Evolutionary conservation across 2,329 filamentous ascomycete genomes (phyloP), one percentile per base, ranked within the genome.

Genomic region (Bipolaris gigantea): DNA sequence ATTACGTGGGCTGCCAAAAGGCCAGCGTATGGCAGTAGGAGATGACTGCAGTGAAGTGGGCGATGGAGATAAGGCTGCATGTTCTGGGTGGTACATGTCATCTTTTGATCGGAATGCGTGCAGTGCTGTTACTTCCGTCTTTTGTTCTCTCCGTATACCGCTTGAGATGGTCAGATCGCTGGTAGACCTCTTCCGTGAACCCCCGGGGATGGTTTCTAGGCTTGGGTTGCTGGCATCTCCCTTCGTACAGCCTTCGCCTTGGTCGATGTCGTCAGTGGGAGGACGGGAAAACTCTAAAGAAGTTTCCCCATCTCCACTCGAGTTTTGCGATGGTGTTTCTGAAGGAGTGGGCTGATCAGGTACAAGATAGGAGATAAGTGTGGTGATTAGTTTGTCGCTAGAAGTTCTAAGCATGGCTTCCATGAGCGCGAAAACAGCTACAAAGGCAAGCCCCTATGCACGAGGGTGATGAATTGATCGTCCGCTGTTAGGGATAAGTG

Each of bases 1-100:
- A 5, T 56, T 19, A 18, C 30, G 36, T 9, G 59, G 50, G 16
- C 41, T 63, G 48, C 61, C 64, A 6, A 46, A 57, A 19, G 57
- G 55, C 4, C 50, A 55, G 35, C 52, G 40, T 15, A 46, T 21
- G n/a, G 34, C 34, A 18, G 42, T 44, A 11, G 25, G 46, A 27
- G 25, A 38, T 16, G 43, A 25, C 10, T 27, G 27, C 18, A 42
- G 23, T 27, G 27, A 33, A 4, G 6, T 15, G 11, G n/a, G 50
- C 16, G 46, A 23, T 30, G n/a, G 23, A 13, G 16, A 10, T 23
- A 16, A 36, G 38, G 6, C 30, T 13, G 25, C 18, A 38, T 34
- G 25, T 16, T 33, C 16, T 23, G 15, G 30, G 8, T 34, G 46
- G 11, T 44, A 27, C n/a, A 42, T 41, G 18, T 54, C 49, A 13